These are phyloP conservation scores for Zygosaccharomyces kombuchaensis DNA, from an alignment of 805 yeast genomes.

Conservation along the genomic window DNA sequence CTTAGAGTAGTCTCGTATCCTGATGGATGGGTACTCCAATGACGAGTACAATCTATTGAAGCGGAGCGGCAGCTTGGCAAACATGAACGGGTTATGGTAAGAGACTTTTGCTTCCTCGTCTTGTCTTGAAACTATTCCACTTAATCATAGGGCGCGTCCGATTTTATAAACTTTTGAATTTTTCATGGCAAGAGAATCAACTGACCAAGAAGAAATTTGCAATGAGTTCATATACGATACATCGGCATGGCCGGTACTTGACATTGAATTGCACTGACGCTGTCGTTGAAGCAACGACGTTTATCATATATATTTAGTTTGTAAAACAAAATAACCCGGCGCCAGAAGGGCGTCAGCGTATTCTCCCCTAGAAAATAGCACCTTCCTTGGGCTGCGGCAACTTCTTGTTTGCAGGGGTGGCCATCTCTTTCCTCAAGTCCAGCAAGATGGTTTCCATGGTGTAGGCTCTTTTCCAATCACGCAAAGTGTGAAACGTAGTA, in stretches of 20 bases:
- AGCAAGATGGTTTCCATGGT: conserved; percentile 90
- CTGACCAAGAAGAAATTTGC: not conserved
- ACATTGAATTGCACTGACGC: not conserved
- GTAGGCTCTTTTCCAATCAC: conserved; percentile 83
- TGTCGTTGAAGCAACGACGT: not conserved
- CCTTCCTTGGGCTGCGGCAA: conserved; percentile 92
- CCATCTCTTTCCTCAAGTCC: conserved; percentile 90
- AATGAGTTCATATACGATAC: not conserved
- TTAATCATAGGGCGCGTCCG: not conserved
- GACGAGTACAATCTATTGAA: conserved; percentile 12
- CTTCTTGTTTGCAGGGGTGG: conserved; percentile 73
- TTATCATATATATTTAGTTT: conserved; percentile 3
- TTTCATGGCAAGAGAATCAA: not conserved
- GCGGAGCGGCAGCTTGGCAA: conserved; percentile 1
- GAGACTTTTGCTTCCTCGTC: not conserved
- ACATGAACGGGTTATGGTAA: not conserved
- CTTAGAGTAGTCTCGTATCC: conserved; percentile 20
- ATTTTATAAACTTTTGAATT: not conserved
- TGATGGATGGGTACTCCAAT: conserved; percentile 15
- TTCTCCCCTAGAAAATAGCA: conserved; percentile 43
- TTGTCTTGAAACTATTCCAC: not conserved
- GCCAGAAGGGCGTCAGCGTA: not conserved
- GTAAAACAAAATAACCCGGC: not conserved
- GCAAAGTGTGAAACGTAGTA: conserved; percentile 59
- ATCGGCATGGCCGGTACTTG: not conserved